Evolutionary conservation across 305 asterid species (phyloP), one percentile per base, ranked within the genome.

Genomic region (Vinca major): DNA sequence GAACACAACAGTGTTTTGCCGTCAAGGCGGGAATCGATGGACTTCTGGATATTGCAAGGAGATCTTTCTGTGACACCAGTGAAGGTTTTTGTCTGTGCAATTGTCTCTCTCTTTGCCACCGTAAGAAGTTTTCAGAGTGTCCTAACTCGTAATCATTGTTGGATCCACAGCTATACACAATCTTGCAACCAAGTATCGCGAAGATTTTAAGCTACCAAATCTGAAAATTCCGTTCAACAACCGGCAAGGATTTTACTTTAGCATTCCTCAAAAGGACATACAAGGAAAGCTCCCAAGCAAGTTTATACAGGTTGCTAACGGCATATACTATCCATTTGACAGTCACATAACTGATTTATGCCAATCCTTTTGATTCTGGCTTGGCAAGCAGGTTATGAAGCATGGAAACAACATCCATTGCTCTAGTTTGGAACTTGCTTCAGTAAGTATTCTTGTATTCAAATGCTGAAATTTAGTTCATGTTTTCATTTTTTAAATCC

Each of bases 1-100:
- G 92, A 56, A 92, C 96, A 71, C 97, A 92, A 73, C 98, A 92
- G 74, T 92, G 98, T 84, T 92, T 92, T 85, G 98, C 97, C 78
- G 88, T 92, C 72, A 90, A 90, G 89, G 89, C 96, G 64, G 98
- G 97, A 78, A 85, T 81, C 63, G 98, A 92, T 85, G 97, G 97
- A 74, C 80, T 84, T 81, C 85, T 92, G 67, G 98, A 92, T 81
- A 88, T 92, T 77, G 96, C 97, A 56, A 82, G 98, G 52, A 84
- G 96, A 80, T 88, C 98, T 51, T 92, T 92, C 75, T 92, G 98
- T 71, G 98, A 92, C 72, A 90, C 96, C 66, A 92, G 97, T 75
- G 98, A 92, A 92, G 98, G 98, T 92, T 82, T 72, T 69, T 71
- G n/a, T 19, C 40, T 64, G 39, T 10, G 49, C 70, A 73, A 68